Evolutionary conservation across 1,284 basidiomycete genomes (phyloP).

Genomic region (Mycosarcoma mackinlayi): DNA sequence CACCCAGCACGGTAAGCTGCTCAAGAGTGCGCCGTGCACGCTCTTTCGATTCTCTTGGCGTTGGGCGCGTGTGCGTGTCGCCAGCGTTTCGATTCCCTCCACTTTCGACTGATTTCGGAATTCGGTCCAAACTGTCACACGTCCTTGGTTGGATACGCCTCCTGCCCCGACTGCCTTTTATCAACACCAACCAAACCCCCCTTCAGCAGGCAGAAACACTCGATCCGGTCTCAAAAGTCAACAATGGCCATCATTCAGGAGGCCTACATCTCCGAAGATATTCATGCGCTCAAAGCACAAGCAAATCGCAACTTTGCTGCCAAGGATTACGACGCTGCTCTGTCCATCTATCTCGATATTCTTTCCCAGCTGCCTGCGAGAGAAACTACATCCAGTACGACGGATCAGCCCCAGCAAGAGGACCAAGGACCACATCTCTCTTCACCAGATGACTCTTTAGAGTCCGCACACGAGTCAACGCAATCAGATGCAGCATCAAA

Average conservation of each 20-base stretch:
- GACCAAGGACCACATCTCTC: background rate
- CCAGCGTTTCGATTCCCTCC: slow-evolving; percentile 14
- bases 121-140: background rate
- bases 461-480: background rate
- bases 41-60: background rate
- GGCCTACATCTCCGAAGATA: slow-evolving; percentile 39
- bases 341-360: slow-evolving; percentile 52
- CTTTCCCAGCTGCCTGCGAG: slow-evolving; percentile 40
- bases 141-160: no score
- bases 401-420: background rate
- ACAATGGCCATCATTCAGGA: slow-evolving; percentile 39
- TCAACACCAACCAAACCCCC: background rate
- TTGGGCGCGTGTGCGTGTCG: slow-evolving; percentile 9
- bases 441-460: background rate
- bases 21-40: slow-evolving; percentile 2
- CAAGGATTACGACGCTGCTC: slow-evolving; percentile 45
- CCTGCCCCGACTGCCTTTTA: no score
- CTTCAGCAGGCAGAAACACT: background rate
- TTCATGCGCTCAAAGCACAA: slow-evolving; percentile 43
- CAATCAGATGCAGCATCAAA: background rate
- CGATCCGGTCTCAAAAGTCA: background rate
- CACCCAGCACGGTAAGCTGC: no score
- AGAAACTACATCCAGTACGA: slow-evolving; percentile 1
- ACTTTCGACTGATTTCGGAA: no score
- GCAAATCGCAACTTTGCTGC: slow-evolving; percentile 49